These are phyloP conservation scores for Debaryomyces hansenii DNA, from an alignment of 805 yeast species.

Conservation along the genomic window DNA sequence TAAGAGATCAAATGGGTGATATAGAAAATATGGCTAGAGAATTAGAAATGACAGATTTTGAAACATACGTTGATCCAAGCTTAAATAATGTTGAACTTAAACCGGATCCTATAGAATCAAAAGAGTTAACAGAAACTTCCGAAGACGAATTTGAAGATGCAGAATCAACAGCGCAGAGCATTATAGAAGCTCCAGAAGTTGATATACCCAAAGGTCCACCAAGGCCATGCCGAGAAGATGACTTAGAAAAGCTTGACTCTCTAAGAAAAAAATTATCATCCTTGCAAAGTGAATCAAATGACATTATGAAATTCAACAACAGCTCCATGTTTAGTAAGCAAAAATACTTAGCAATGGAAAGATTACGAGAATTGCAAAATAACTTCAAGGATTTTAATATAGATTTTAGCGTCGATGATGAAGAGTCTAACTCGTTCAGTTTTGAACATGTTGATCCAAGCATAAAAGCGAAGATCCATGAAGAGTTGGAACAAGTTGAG, in stretches of 20 bases:
- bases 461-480: conserved; percentile 37
- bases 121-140: conserved; percentile 5
- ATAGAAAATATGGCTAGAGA: conserved; percentile 82
- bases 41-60: conserved; percentile 82
- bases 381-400: conserved; percentile 66
- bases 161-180: conserved; percentile 3
- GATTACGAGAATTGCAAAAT: conserved; percentile 68
- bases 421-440: conserved; percentile 13
- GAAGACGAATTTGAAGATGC: conserved; percentile 19
- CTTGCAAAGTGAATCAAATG: conserved; percentile 74
- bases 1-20: conserved; percentile 82
- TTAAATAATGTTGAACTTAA: not conserved
- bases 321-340: conserved; percentile 59
- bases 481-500: conserved; percentile 44
- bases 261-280: conserved; percentile 59
- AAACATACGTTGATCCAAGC: conserved; percentile 26
- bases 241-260: conserved; percentile 53
- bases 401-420: conserved; percentile 38
- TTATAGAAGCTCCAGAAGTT: not conserved
- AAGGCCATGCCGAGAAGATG: conserved; percentile 47
- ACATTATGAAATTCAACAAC: conserved; percentile 67
- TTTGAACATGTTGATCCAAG: conserved; percentile 29
- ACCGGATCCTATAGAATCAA: not conserved
- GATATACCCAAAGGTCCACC: conserved; percentile 32
- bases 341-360: conserved; percentile 65